Evolutionary conservation across 345 rosid species (phyloP).

Genomic region (Ceriops zippeliana): DNA sequence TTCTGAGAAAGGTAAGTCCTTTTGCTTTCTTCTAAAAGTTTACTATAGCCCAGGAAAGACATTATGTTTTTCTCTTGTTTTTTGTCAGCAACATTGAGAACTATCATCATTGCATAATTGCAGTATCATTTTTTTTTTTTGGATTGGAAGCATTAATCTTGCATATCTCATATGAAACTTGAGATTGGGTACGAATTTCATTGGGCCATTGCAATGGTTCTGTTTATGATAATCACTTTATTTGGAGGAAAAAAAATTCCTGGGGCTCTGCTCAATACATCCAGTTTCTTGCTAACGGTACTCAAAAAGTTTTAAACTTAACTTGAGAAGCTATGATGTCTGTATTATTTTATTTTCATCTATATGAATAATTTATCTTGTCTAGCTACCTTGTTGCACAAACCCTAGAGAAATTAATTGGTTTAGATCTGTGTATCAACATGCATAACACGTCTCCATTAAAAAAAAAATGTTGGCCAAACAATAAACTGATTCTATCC

Average conservation of each 20-base stretch:
- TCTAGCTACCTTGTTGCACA: background rate
- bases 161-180: background rate
- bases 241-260: no score
- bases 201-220: background rate
- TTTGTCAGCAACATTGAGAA: no score
- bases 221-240: no score
- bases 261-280: no score
- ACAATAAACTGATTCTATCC: background rate
- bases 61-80: background rate
- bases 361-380: no score
- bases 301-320: no score
- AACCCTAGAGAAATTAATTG: background rate
- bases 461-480: background rate
- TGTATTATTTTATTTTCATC: no score
- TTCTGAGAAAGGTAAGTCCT: slow-evolving; percentile 65
- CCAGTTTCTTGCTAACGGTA: no score
- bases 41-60: background rate
- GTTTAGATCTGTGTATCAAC: background rate
- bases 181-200: background rate
- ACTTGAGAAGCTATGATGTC: no score
- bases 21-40: background rate
- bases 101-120: background rate
- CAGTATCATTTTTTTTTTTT: background rate
- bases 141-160: background rate
- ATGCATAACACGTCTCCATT: background rate